These are phyloP conservation scores for Suhomyces bolitotheri DNA, from an alignment of 1,139 yeast genomes.

Conservation along the genomic window DNA sequence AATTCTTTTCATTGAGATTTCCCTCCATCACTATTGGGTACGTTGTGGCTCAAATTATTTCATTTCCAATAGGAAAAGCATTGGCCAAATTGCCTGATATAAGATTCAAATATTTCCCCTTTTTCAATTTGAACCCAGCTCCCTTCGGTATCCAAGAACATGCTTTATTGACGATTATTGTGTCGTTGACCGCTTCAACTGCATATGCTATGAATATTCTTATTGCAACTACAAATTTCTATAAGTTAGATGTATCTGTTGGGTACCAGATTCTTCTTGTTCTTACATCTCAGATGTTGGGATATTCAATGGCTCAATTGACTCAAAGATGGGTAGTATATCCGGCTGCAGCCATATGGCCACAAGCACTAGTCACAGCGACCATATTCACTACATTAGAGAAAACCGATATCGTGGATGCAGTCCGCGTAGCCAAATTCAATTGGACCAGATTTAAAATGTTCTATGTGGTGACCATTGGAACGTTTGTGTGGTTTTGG, in stretches of 20 bases:
- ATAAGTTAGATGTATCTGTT: slow-evolving; percentile 41
- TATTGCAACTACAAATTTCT: slow-evolving; percentile 28
- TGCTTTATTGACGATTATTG: slow-evolving; percentile 20
- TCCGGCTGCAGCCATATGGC: slow-evolving; percentile 29
- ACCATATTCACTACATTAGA: slow-evolving; percentile 26
- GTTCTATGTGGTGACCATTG: slow-evolving; percentile 20
- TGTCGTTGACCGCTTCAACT: slow-evolving; percentile 20
- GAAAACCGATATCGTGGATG: slow-evolving; percentile 17
- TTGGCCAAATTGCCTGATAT: slow-evolving; percentile 25
- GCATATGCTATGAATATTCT: slow-evolving; percentile 23
- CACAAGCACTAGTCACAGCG: slow-evolving; percentile 25
- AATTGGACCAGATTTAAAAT: slow-evolving; percentile 24
- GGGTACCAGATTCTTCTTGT: slow-evolving; percentile 24
- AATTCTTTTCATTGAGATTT: slow-evolving; percentile 26
- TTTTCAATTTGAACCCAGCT: slow-evolving; percentile 39
- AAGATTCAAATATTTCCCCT: slow-evolving; percentile 19
- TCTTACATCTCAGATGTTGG: slow-evolving; percentile 24
- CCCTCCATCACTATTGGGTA: slow-evolving; percentile 25
- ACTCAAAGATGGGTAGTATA: slow-evolving; percentile 26
- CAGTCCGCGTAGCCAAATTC: slow-evolving; percentile 15
- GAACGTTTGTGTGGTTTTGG: slow-evolving; percentile 25
- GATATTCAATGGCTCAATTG: slow-evolving; percentile 25
- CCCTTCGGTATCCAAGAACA: slow-evolving; percentile 25
- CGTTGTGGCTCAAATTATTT: slow-evolving; percentile 26
- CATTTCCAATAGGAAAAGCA: slow-evolving; percentile 25